Base-by-base conservation (phyloP, 2,329 filamentous ascomycete species). In the Samsoniella hepiali region DNA sequence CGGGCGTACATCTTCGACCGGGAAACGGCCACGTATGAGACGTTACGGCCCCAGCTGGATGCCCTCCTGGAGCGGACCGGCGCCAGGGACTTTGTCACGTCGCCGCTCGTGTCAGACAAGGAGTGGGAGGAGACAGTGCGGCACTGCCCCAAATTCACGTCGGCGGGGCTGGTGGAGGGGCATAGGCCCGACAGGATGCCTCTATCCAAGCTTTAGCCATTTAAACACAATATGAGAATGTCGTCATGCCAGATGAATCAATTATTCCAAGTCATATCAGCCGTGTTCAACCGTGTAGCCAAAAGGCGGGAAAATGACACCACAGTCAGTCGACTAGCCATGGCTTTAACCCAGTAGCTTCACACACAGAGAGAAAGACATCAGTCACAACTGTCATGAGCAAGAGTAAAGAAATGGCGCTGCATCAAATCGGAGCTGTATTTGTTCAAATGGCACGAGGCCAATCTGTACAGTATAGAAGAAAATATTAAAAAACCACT, bases 361-460 rank as follows among this genome's bases (percentile, higher is more conserved):
- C 22, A 22, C 22, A 22, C 22, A 22, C 22, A 22, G 22, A 22
- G 22, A 22, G 22, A 22, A 22, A 22, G 22, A 22, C 22, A 22
- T 22, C 22, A 22, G 22, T 22, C 22, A 22, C 22, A 22, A 22
- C 22, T 22, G 22, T 22, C 22, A 22, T 38, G 36, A 10, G 9
- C 13, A 40, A 13, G 38, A 13, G 11, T 38, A 15, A 40, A 40
- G 15, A 13, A 15, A 40, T 40, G 34, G 34, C 34, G 9, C 3
- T 40, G 38, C 38, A 38, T 38, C 36, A 5, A 62, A 44, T 57
- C 27, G 51, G 58, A 62, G 60, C 42, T 63, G 7, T 11, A 51
- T 51, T 63, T 42, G 34, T 57, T 7, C 27, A 51, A 54, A 51
- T 29, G 36, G 45, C 44, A 1, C 11, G 45, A 8, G 44, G 27